A percentile compares a stretch with the other conserved stretches of the same genome.
These are phyloP conservation scores for Scutellaria barbata DNA, from an alignment of 257 asterid species.

Conservation along the genomic window DNA sequence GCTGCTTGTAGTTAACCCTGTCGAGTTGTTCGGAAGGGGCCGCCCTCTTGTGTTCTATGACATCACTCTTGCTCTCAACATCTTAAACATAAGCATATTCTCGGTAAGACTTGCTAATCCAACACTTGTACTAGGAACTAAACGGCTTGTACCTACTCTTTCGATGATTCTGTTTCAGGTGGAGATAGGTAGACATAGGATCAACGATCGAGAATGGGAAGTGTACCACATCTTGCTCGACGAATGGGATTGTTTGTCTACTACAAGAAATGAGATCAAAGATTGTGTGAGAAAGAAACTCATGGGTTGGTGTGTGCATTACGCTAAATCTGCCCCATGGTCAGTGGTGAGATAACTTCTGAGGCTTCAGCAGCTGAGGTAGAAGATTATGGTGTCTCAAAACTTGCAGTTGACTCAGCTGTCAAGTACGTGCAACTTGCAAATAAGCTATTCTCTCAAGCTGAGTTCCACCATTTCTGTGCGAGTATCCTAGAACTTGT, in stretches of 20 bases:
- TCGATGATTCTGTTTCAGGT: conserved; percentile 41
- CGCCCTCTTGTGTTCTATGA: conserved; percentile 84
- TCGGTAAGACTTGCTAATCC: conserved; percentile 47
- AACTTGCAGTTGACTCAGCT: conserved; percentile 97
- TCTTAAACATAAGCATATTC: conserved; percentile 54
- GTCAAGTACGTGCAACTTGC: conserved; percentile 98
- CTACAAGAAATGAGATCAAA: conserved; percentile 54
- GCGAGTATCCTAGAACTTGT: conserved; percentile 96
- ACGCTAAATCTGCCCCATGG: conserved; percentile 98
- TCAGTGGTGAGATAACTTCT: conserved; percentile 71
- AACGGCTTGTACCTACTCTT: not conserved
- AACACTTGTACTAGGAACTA: not conserved
- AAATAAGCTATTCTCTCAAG: conserved; percentile 95
- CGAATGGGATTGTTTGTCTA: conserved; percentile 50
- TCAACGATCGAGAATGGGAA: conserved; percentile 73
- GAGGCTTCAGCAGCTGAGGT: conserved; percentile 98
- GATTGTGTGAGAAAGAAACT: conserved; percentile 63
- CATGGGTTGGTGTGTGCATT: conserved; percentile 76
- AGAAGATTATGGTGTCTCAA: conserved; percentile 97
- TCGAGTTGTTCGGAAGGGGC: conserved; percentile 76
- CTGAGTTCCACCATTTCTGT: conserved; percentile 99
- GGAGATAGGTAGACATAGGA: conserved; percentile 67
- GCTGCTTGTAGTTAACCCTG: conserved; percentile 77
- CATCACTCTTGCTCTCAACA: conserved; percentile 71
- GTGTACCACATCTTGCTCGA: conserved; percentile 71